phyloP scores from a whole-genome alignment of 257 asterid genomes.

The Coffea canephora region DNA sequence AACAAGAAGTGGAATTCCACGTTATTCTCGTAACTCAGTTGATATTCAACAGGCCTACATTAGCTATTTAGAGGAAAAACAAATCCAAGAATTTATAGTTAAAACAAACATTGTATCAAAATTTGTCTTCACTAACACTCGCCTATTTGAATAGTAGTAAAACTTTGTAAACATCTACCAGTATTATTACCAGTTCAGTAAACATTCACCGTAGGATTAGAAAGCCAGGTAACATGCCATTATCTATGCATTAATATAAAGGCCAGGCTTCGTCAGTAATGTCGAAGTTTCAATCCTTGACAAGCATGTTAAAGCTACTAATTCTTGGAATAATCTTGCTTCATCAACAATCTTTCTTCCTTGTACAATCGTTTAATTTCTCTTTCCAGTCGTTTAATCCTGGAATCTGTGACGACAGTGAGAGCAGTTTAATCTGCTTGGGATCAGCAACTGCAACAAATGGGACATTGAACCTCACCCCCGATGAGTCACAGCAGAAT shows the following conservation, averaged over 20 bases:
- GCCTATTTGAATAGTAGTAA: constrained; percentile 4
- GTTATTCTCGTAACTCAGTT: not conserved
- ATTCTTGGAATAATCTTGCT: constrained; percentile 23
- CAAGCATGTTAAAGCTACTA: constrained; percentile 33
- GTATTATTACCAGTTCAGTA: not conserved
- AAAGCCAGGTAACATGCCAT: not conserved
- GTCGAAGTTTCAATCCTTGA: not conserved
- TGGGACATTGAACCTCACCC: constrained; percentile 47
- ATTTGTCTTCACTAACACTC: constrained; percentile 25
- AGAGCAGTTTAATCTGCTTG: constrained; percentile 45
- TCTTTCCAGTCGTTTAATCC: constrained; percentile 50
- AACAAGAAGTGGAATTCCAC: constrained; percentile 19
- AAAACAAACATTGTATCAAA: not conserved
- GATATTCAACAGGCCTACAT: not conserved
- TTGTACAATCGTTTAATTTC: constrained; percentile 44
- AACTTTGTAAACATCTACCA: constrained; percentile 6
- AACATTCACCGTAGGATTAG: not conserved
- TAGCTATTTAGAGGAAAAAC: constrained; percentile 30
- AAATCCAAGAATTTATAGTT: not conserved
- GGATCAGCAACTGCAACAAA: constrained; percentile 49
- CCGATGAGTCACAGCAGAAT: constrained; percentile 20
- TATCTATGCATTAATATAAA: not conserved
- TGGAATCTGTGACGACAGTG: constrained; percentile 29
- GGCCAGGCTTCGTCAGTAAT: not conserved
- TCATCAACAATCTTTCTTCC: constrained; percentile 24